These are phyloP conservation scores for Linderina pennispora DNA, from an alignment of 192 early-diverging fungal genomes.

Conservation along the genomic window DNA sequence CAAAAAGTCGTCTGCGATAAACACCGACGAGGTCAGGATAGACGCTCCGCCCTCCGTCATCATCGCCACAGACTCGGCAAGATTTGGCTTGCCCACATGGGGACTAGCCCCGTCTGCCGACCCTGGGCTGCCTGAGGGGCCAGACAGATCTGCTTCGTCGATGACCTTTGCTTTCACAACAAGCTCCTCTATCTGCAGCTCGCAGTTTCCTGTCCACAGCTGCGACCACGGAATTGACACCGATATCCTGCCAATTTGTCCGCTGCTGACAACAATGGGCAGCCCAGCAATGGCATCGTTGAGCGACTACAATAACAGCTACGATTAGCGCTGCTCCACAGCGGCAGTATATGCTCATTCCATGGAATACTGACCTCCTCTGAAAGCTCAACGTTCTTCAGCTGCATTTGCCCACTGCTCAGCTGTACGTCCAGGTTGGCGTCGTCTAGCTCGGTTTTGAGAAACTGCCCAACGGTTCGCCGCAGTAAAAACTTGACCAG, in stretches of 20 bases:
- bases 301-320: conserved; percentile 50
- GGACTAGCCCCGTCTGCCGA: too few species aligned
- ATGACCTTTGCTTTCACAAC: conserved; percentile 43
- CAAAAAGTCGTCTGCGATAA: conserved; percentile 86
- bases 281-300: conserved; percentile 63
- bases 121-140: too few species aligned
- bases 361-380: conserved; percentile 60
- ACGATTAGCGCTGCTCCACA: not conserved
- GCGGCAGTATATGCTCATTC: not conserved
- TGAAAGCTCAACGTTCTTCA: conserved; percentile 76
- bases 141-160: too few species aligned
- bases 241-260: conserved; percentile 60
- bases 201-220: conserved; percentile 73
- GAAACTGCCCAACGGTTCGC: conserved; percentile 78
- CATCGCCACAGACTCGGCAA: conserved; percentile 37
- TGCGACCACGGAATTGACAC: conserved; percentile 78
- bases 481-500: conserved; percentile 77
- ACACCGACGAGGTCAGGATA: conserved; percentile 72
- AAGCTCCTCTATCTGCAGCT: conserved; percentile 65
- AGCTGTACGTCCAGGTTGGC: conserved; percentile 85
- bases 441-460: conserved; percentile 66
- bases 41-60: conserved; percentile 56
- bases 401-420: conserved; percentile 64
- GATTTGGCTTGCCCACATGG: conserved; percentile 5
- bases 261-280: conserved; percentile 65